A percentile compares a stretch with the other conserved stretches of the same genome.
Conservation (phyloP, 2,329 filamentous ascomycete species). For the Calonectria pseudoturangicola region DNA sequence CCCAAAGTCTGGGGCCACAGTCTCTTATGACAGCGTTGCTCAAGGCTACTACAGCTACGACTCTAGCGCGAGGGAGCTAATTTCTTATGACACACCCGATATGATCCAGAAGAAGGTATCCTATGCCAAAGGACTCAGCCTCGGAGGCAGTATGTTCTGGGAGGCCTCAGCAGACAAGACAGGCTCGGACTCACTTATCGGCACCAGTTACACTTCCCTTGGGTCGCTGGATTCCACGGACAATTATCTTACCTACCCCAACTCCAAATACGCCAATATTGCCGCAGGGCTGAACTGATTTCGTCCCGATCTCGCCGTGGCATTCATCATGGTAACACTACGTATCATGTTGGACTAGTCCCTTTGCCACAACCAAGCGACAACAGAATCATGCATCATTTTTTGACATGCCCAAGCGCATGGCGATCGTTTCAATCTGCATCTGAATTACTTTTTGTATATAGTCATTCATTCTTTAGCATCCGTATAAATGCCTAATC, state of each 20-base stretch:
- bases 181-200: constrained; percentile 76
- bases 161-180: constrained; percentile 82
- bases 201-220: constrained; percentile 64
- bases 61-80: constrained; percentile 72
- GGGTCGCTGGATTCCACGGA: constrained; percentile 64
- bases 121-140: constrained; percentile 76
- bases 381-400: neutral
- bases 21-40: constrained; percentile 73
- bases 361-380: neutral
- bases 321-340: neutral
- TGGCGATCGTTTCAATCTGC: neutral
- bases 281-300: constrained; percentile 30
- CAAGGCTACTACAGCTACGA: constrained; percentile 84
- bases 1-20: constrained; percentile 75
- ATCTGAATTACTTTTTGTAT: neutral
- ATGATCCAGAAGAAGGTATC: constrained; percentile 76
- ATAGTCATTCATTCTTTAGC: neutral
- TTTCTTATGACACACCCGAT: constrained; percentile 81
- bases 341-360: neutral
- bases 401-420: neutral
- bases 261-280: constrained; percentile 73
- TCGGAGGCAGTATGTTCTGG: constrained; percentile 92
- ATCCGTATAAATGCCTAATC: neutral
- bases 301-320: no score
- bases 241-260: constrained; percentile 71